Percentiles rank a stretch among this genome's conserved stretches.
Evolutionary conservation across 768 basidiomycete genomes (phyloP).

Genomic region (Daedaleopsis nitida): DNA sequence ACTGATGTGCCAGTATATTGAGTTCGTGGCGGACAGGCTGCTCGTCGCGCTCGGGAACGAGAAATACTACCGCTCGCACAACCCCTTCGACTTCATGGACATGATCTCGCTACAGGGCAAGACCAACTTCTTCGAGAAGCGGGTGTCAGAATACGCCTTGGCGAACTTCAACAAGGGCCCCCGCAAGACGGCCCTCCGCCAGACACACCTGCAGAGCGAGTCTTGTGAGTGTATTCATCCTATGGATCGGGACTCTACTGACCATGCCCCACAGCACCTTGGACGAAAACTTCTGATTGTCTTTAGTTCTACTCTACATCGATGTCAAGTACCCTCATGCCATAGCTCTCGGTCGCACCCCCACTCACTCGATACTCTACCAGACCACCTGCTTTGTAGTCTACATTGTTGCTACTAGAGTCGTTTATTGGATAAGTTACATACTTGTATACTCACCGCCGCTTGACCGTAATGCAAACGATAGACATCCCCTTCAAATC

Average conservation of each 20-base stretch:
- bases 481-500: neutral
- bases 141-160: constrained; percentile 83
- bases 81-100: constrained; percentile 95
- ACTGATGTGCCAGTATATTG: constrained; percentile 92
- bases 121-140: constrained; percentile 96
- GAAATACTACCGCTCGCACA: constrained; percentile 73
- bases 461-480: neutral
- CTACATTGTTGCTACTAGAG: neutral
- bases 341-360: neutral
- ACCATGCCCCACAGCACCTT: constrained; percentile 34
- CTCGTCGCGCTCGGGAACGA: constrained; percentile 82
- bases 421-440: too few species aligned
- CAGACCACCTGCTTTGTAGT: neutral
- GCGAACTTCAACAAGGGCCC: constrained; percentile 51
- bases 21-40: constrained; percentile 89
- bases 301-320: neutral
- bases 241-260: neutral
- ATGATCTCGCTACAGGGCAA: constrained; percentile 95
- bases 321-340: neutral
- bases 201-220: constrained; percentile 13
- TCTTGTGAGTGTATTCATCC: constrained; percentile 40
- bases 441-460: neutral
- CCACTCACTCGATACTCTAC: constrained; percentile 1
- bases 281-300: constrained; percentile 43
- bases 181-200: neutral